A percentile compares a stretch with the other conserved stretches of the same genome.
Evolutionary conservation across 352 stramenopile genomes (phyloP).

Genomic region (Labyrinthula sp.): DNA sequence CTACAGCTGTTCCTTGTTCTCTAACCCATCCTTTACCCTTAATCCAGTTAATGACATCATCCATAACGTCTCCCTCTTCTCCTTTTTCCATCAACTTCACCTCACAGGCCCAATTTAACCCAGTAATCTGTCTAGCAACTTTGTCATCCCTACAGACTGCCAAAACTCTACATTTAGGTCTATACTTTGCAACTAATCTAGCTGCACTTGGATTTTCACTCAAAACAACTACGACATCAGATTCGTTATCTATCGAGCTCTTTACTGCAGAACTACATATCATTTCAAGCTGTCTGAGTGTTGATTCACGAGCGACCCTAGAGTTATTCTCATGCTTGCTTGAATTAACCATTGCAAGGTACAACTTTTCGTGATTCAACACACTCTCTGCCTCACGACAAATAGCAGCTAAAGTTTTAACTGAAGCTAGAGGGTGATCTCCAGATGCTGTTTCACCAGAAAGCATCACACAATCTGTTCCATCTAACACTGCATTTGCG

Average conservation of each 20-base stretch:
- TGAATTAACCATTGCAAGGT: constrained; percentile 34
- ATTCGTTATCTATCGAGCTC: constrained; percentile 80
- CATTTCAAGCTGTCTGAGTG: constrained; percentile 45
- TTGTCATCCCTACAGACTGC: constrained; percentile 49
- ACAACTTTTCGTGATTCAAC: constrained; percentile 59
- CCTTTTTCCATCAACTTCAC: no score
- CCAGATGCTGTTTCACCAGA: constrained; percentile 92
- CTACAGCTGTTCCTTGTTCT: no score
- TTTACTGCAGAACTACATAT: constrained; percentile 89
- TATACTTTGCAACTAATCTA: constrained; percentile 79
- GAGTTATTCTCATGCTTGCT: constrained; percentile 12
- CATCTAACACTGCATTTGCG: constrained; percentile 90
- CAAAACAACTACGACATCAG: constrained; percentile 86
- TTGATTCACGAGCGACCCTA: no score
- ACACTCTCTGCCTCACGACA: constrained; percentile 61
- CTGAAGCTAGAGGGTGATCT: constrained; percentile 74
- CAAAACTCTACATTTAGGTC: constrained; percentile 56
- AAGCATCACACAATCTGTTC: constrained; percentile 90
- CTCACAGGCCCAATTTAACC: no score
- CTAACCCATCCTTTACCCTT: no score
- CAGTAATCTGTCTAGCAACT: constrained; percentile 43
- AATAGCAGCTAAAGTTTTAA: constrained; percentile 80
- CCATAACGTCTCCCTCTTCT: no score
- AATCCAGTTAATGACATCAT: no score
- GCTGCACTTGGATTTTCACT: constrained; percentile 77